phyloP scores from a whole-genome alignment of 352 stramenopile genomes.

The Globisporangium solare region DNA sequence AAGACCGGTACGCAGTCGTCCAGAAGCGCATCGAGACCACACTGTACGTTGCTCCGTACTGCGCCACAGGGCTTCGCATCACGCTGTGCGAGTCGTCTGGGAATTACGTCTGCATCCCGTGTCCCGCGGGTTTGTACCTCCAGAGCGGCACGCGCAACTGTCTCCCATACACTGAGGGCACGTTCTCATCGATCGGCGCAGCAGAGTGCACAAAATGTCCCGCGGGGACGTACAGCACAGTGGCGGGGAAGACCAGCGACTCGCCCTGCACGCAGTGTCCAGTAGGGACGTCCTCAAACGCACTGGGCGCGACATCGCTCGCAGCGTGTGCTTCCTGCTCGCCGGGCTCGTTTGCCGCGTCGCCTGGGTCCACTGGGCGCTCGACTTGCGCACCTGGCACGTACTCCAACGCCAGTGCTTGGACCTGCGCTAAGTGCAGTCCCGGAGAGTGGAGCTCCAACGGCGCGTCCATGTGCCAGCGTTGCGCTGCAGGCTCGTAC shows the following conservation, averaged over 20 bases:
- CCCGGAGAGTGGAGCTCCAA: slow-evolving; percentile 37
- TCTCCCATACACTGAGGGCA: slow-evolving; percentile 34
- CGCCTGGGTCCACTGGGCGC: slow-evolving; percentile 17
- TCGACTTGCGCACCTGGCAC: slow-evolving; percentile 21
- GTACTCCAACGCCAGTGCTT: slow-evolving; percentile 39
- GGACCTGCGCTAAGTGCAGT: slow-evolving; percentile 32
- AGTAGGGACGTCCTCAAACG: slow-evolving; percentile 39
- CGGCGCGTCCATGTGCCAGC: slow-evolving; percentile 26
- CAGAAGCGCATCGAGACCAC: slow-evolving; percentile 44
- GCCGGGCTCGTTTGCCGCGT: slow-evolving; percentile 23
- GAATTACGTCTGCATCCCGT: slow-evolving; percentile 65
- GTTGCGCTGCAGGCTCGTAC: slow-evolving; percentile 45
- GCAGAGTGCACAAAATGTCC: slow-evolving; percentile 43
- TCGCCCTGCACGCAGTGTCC: slow-evolving; percentile 41
- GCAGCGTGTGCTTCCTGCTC: slow-evolving; percentile 27
- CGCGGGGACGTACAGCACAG: slow-evolving; percentile 41
- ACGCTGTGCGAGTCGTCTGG: slow-evolving; percentile 39
- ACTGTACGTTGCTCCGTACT: slow-evolving; percentile 52
- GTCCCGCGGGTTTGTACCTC: slow-evolving; percentile 48
- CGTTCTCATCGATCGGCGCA: slow-evolving; percentile 36
- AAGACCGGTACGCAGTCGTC: slow-evolving; percentile 59
- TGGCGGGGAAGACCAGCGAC: slow-evolving; percentile 29
- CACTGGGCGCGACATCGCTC: slow-evolving; percentile 24
- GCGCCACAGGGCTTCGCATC: slow-evolving; percentile 38
- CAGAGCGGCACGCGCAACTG: slow-evolving; percentile 52